Evolutionary conservation across 805 yeast genomes (phyloP).

Genomic region (Metschnikowia colocasiae): DNA sequence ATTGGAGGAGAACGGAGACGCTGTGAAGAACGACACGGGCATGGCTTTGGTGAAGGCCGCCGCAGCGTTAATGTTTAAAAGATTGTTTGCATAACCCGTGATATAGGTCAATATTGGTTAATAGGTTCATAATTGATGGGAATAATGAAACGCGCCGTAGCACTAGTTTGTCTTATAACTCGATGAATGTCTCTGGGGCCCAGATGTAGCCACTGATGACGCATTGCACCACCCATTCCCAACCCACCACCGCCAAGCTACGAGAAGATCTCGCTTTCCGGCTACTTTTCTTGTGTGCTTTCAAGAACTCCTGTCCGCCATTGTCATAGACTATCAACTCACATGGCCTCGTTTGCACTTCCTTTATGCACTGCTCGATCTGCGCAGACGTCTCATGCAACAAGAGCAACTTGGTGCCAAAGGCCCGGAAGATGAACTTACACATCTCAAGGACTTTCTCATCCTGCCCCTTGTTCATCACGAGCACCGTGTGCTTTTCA

Average conservation of each 20-base stretch:
- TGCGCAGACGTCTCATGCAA: slow-evolving; percentile 5
- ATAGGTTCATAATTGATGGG: too few relatives aligned
- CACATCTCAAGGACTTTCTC: slow-evolving; percentile 31
- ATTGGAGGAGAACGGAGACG: slow-evolving; percentile 94
- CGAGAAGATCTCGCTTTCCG: not conserved
- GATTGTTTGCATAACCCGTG: slow-evolving; percentile 8
- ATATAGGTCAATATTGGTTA: too few relatives aligned
- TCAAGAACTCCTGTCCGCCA: slow-evolving; percentile 10
- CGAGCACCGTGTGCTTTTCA: slow-evolving; percentile 28
- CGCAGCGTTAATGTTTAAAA: slow-evolving; percentile 6
- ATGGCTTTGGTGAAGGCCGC: slow-evolving; percentile 64
- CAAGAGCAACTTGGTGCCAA: slow-evolving; percentile 38
- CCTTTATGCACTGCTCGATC: not conserved
- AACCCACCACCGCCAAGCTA: slow-evolving; percentile 36
- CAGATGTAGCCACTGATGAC: slow-evolving; percentile 41
- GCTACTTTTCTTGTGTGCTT: slow-evolving; percentile 5
- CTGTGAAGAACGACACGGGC: slow-evolving; percentile 83
- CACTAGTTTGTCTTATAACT: slow-evolving; percentile 2
- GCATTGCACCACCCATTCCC: slow-evolving; percentile 71
- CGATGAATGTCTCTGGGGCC: slow-evolving; percentile 19
- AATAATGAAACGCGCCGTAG: too few relatives aligned
- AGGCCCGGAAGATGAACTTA: slow-evolving; percentile 43
- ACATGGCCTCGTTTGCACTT: not conserved
- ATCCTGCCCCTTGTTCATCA: slow-evolving; percentile 32
- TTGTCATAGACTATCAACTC: slow-evolving; percentile 29